These are phyloP conservation scores for Fraxinus paxiana DNA, from an alignment of 305 asterid genomes.

Conservation along the genomic window DNA sequence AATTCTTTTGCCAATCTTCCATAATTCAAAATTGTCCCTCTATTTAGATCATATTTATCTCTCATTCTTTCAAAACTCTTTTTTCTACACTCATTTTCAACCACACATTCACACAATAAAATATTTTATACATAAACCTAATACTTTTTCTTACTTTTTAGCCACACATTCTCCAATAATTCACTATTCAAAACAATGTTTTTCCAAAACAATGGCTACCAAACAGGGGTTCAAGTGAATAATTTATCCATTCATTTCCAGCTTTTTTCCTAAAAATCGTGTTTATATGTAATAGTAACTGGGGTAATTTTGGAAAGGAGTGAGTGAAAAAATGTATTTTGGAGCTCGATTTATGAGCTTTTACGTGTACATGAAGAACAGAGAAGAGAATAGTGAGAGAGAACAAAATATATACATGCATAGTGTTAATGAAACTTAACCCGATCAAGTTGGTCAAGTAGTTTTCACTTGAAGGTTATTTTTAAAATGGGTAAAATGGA, in stretches of 20 bases:
- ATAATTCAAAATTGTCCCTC: neutral
- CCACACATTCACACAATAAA: too few species aligned
- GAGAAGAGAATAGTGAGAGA: neutral
- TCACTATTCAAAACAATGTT: too few species aligned
- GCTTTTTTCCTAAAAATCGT: neutral
- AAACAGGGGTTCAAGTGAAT: neutral
- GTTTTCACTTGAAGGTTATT: neutral
- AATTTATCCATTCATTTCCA: neutral
- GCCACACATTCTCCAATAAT: neutral
- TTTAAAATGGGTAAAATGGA: neutral
- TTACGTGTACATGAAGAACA: neutral
- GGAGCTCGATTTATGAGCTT: neutral
- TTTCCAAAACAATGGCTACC: neutral
- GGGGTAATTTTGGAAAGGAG: neutral
- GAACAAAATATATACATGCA: neutral
- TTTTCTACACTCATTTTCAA: too few species aligned
- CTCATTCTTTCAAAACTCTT: neutral
- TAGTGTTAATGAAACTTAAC: neutral
- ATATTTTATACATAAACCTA: neutral
- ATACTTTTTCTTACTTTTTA: neutral
- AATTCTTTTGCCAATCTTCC: neutral
- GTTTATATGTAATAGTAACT: neutral
- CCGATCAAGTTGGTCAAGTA: neutral
- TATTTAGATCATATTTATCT: neutral
- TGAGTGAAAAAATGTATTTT: neutral